Evolutionary conservation across 768 basidiomycete species (phyloP), one percentile per base, ranked within the genome.

Genomic region (Auriculariales sp.): DNA sequence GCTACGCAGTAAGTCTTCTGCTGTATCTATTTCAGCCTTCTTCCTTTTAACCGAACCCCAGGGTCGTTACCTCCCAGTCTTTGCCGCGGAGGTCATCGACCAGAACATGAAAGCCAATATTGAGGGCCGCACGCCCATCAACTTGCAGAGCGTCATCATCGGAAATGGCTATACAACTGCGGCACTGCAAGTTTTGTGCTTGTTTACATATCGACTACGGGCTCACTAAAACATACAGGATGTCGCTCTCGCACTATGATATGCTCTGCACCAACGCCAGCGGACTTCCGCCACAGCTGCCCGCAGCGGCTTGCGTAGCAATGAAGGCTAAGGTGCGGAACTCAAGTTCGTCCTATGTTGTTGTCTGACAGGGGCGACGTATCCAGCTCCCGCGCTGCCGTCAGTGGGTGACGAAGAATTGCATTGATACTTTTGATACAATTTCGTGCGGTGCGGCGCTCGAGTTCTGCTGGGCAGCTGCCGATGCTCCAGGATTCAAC

Each of bases 181-280:
- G n/a, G 11, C 19, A 15, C 48, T 24, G 53, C 48, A 25, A 27
- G 49, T 44, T 14, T 9, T 22, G 5, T 47, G 7, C 34, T 47
- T 28, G 17, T 14, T 15, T 14, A 9, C 15, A 19, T 19, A 28
- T n/a, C 15, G 10, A 11, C 47, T 22, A 54, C 65, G 55, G 47
- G n/a, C 14, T 1, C 15, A 36, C 14, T 44, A 28, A 32, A 28
- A 9, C 28, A 30, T 4, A 28, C 22, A 65, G 64, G 1, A 63
- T 72, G 66, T 48, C 53, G 3, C 55, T 64, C 3, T 67, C 72
- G 3, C 72, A 70, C 51, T 64, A 74, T 52, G 75, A 79, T 47
- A 71, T 82, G 62, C 64, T 66, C 22, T 84, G 83, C 57, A 73
- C 74, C 4, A 59, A 67, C 25, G 69, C 72, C 0, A 74, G 75